Evolutionary conservation across 2,329 filamentous ascomycete species (phyloP), one percentile per base, ranked within the genome.

Genomic region (Trichoderma lentiforme): DNA sequence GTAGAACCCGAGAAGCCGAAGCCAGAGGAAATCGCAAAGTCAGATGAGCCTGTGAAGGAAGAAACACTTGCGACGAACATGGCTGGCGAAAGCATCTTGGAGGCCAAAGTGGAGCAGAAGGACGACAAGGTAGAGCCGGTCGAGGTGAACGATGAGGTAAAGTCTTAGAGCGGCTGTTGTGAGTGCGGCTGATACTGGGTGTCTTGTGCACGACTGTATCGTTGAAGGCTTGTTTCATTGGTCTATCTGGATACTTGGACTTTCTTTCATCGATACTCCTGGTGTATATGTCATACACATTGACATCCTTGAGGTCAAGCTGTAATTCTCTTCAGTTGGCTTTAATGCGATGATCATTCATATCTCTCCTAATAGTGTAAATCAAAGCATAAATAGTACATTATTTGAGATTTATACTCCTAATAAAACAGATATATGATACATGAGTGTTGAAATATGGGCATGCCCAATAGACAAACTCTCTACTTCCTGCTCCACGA

Each of bases 1-100:
- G 39, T 6, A 9, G 71, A 67, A 15, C 28, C 36, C 0, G 53
- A 62, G n/a, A n/a, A 47, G 39, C 15, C 34, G 14, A 26, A 34
- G 39, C 21, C 53, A 9, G 70, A 70, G 11, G 66, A 72, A 18
- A 6, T 21, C 14, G 24, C 72, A 11, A 58, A 56, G 26, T n/a
- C 57, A 15, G 21, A 73, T 24, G 73, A 74, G 28, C 60, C 60
- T 15, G 58, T 28, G 5, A 63, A 67, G 70, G 73, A 76, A 24
- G 82, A 84, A 77, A 82, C 82, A 0, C 76, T 84, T 21, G 82
- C 78, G 28, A 77, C 80, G 12, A 84, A 85, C 73, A 82, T 78
- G 65, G 84, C 83, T 7, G 84, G 84, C 3, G 84, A 85, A 76
- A 80, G 81, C 36, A 78, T 86, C n/a, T 74, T 84, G 11, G 79